Base-by-base conservation (phyloP, 306 rosid genomes). In the Inga leiocalycina region DNA sequence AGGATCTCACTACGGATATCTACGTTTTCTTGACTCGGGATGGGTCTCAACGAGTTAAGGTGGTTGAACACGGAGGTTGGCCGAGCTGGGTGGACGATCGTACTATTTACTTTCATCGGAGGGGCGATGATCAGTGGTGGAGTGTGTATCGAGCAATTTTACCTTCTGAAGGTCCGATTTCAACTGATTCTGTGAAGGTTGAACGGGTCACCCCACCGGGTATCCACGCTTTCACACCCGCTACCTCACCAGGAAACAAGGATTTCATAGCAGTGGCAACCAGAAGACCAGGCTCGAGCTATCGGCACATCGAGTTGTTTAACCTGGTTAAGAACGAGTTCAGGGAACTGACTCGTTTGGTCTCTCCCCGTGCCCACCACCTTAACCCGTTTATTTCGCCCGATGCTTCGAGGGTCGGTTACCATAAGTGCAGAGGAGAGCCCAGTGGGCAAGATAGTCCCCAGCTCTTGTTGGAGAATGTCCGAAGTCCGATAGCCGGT, bases 11-110 rank as follows among this genome's bases (percentile, higher is more conserved):
- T 10, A 93, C 98, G 3, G 92, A 92, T 69, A 89, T 95, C 80
- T 95, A 91, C 41, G 83, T 92, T 24, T 93, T 91, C 83, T 77
- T 81, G 15, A 93, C 98, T 77, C 85, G 85, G 5, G 98, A 95
- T 22, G 98, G 98, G 19, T 83, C 89, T 75, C 86, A 69, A 1
- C 88, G 98, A 78, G 84, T 89, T 22, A 95, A 91, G 85, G 86
- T 89, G 2, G 92, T 90, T 2, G 90, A 92, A 3, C 97, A 92
- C 84, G 98, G 97, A n/a, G 99, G 99, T 32, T 95, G 99, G 99
- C 98, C 99, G 3, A 12, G 86, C 16, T 95, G 98, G 98, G 84
- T 80, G 2, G 97, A 93, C 54, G 99, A 93, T 41, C 90, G 89
- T 2, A 95, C 92, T 5, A 45, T 95, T 43, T 96, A 89, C 86